phyloP scores from a whole-genome alignment of 345 rosid genomes.

The Eucalyptus marginata region DNA sequence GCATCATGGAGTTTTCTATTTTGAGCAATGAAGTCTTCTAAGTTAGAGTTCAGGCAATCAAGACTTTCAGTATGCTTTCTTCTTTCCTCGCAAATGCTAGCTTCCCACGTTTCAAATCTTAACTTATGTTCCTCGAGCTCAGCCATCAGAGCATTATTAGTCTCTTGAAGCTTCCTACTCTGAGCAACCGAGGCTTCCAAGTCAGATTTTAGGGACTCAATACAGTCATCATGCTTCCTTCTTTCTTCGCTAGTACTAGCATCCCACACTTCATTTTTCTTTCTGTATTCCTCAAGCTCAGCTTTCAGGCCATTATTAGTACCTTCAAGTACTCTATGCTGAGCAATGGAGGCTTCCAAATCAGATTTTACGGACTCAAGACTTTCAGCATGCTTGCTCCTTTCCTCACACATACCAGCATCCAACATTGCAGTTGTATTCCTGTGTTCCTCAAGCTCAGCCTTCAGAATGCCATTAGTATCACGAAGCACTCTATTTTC shows the following conservation, averaged over 20 bases:
- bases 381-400: neutral
- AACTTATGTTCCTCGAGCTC: slow-evolving; percentile 1
- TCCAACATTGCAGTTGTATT: neutral
- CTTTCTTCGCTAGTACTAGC: slow-evolving; percentile 38
- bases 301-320: neutral
- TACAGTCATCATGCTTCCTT: neutral
- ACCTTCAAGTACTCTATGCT: neutral
- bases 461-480: neutral
- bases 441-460: slow-evolving; percentile 1
- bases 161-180: neutral
- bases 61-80: neutral
- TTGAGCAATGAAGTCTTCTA: neutral
- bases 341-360: neutral
- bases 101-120: neutral
- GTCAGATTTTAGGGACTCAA: neutral
- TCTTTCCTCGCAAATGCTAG: slow-evolving; percentile 35
- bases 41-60: neutral
- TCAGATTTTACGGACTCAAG: neutral
- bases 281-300: slow-evolving; percentile 1
- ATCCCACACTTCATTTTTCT: neutral
- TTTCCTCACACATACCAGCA: slow-evolving; percentile 10
- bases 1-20: neutral
- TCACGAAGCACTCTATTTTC: neutral
- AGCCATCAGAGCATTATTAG: neutral
- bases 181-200: neutral